Base-by-base conservation (phyloP, 495 filamentous ascomycete genomes). In the Trichoderma erinaceum region DNA sequence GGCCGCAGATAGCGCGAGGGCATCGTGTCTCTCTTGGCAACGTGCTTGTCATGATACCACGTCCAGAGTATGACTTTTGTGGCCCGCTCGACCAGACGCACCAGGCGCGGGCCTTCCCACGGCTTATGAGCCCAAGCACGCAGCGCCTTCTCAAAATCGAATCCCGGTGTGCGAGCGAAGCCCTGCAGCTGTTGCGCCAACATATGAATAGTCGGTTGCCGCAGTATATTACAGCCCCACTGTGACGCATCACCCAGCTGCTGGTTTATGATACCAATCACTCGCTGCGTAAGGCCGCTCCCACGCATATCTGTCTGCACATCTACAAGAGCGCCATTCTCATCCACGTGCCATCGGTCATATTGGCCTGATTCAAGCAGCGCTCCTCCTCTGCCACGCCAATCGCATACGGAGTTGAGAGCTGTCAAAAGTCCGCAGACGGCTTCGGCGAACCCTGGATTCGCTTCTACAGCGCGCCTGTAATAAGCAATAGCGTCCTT, bases 341-440 rank as follows among this genome's bases (percentile, higher is more conserved):
- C 90, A 72, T 95, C 88, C 48, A 99, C 92, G 74, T 99, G 95
- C 93, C 93, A 98, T 46, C 93, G 89, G 75, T 99, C 95, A 44
- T 87, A 85, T 71, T 83, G 87, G 27, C 91, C 91, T 65, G 78
- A 81, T 56, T 89, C 85, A 41, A 89, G 84, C 18, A 89, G 79
- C 67, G 97, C 87, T 12, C 95, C 95, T 70, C 95, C 95, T 63
- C 95, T 89, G 18, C 92, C 94, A 70, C 83, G 85, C 95, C 95
- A 99, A 73, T 92, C 92, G 73, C 95, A 99, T 41, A 99, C 93
- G 38, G 95, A 97, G 74, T 97, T 98, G 35, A 98, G 84, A 29
- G 95, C 96, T 71, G 96, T 98, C 15, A 94, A 95, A 64, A 99
- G 83, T 15, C 95, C 95, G 75, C 95, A 99, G 1, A 98, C 93